A percentile compares a stretch with the other conserved stretches of the same genome.
These are phyloP conservation scores for Bodo saltans DNA, from an alignment of 78 protist species.

Conservation along the genomic window DNA sequence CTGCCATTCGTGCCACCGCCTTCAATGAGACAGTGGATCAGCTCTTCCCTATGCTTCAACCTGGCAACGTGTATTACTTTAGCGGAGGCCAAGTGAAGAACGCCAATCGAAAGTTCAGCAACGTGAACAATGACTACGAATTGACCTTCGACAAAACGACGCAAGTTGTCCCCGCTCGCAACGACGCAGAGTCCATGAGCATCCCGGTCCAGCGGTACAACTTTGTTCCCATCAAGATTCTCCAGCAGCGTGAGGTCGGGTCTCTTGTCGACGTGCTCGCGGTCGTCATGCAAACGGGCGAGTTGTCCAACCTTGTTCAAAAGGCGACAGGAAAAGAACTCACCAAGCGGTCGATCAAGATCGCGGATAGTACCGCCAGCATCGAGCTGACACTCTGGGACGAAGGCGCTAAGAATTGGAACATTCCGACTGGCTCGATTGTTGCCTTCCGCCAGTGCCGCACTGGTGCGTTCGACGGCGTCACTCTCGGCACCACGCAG, in stretches of 20 bases:
- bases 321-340: not conserved
- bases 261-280: not conserved
- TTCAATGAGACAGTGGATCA: slow-evolving; percentile 48
- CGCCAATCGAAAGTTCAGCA: slow-evolving; percentile 33
- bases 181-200: not conserved
- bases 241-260: not conserved
- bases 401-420: not conserved
- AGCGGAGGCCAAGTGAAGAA: slow-evolving; percentile 28
- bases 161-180: too few species aligned
- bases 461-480: not conserved
- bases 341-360: not conserved
- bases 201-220: not conserved
- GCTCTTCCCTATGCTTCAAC: slow-evolving; percentile 3
- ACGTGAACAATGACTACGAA: slow-evolving; percentile 40
- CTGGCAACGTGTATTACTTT: slow-evolving; percentile 40
- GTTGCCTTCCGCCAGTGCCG: not conserved
- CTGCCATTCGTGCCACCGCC: slow-evolving; percentile 38
- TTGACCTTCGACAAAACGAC: slow-evolving; percentile 14
- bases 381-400: not conserved
- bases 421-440: not conserved
- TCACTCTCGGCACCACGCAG: not conserved
- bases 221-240: not conserved
- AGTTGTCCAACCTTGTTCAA: not conserved
- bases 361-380: not conserved
- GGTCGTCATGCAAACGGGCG: not conserved